These are phyloP conservation scores for Schizonepeta tenuifolia DNA, from an alignment of 257 asterid species.

Conservation along the genomic window DNA sequence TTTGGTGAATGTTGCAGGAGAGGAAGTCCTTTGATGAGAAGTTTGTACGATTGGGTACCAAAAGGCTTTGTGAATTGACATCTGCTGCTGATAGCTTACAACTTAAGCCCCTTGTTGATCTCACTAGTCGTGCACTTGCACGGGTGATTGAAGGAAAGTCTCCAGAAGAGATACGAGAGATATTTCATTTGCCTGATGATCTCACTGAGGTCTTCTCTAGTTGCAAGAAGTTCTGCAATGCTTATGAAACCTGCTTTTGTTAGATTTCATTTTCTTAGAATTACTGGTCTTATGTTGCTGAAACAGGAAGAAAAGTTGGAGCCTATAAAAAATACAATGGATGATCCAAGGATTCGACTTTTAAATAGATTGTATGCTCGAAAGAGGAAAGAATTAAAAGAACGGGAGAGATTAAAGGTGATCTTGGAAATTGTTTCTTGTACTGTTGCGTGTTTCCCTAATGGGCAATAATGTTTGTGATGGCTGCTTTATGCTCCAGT, in stretches of 20 bases:
- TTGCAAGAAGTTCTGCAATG: constrained; percentile 46
- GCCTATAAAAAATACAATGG: constrained; percentile 86
- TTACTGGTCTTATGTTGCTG: constrained; percentile 34
- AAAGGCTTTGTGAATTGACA: constrained; percentile 92
- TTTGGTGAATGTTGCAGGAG: constrained; percentile 58
- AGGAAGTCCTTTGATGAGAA: constrained; percentile 90
- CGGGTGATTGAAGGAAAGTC: constrained; percentile 91
- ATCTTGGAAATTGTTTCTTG: constrained; percentile 25
- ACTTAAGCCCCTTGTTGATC: constrained; percentile 91
- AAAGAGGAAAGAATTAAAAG: constrained; percentile 90
- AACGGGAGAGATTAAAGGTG: constrained; percentile 80
- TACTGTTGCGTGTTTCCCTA: constrained; percentile 19
- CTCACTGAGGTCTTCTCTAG: constrained; percentile 90
- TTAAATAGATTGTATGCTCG: constrained; percentile 88
- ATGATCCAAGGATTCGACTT: constrained; percentile 91
- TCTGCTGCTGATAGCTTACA: constrained; percentile 97
- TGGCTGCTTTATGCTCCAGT: constrained; percentile 18
- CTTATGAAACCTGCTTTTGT: constrained; percentile 7
- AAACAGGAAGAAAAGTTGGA: constrained; percentile 95
- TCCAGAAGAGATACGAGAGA: constrained; percentile 92
- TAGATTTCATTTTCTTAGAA: neutral
- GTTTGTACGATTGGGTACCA: constrained; percentile 83
- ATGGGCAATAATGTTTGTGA: constrained; percentile 15
- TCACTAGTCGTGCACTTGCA: constrained; percentile 96
- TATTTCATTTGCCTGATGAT: constrained; percentile 93